Percentiles rank a stretch among this genome's conserved stretches.
Conservation (phyloP, 441 rosid species). For the Flueggea neowawraea region DNA sequence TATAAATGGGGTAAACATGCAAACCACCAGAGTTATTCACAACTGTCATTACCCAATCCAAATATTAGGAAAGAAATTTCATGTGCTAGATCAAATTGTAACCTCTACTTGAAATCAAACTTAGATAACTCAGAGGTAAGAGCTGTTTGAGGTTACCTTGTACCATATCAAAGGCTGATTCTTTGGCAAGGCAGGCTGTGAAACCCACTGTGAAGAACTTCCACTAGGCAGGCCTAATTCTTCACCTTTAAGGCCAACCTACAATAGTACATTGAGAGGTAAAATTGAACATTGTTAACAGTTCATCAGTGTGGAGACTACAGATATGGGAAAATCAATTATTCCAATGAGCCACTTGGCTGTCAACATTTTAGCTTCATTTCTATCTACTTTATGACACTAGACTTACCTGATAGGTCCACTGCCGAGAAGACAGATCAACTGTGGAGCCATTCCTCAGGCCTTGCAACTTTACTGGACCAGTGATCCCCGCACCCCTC, state of each 20-base stretch:
- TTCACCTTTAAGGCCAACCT: slow-evolving; percentile 95
- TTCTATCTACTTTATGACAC: background rate
- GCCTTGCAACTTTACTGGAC: slow-evolving; percentile 77
- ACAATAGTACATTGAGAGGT: slow-evolving; percentile 15
- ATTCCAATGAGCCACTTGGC: too few species aligned
- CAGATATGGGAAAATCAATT: too few species aligned
- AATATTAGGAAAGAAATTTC: too few species aligned
- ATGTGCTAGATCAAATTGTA: too few species aligned
- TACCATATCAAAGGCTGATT: slow-evolving; percentile 89
- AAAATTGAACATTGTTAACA: background rate
- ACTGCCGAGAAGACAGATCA: slow-evolving; percentile 68
- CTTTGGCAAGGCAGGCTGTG: slow-evolving; percentile 61
- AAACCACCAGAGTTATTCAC: too few species aligned
- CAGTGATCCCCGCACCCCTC: slow-evolving; percentile 82
- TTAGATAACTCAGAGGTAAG: too few species aligned
- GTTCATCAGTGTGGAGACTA: too few species aligned
- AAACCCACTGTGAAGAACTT: slow-evolving; percentile 69
- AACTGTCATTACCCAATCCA: too few species aligned
- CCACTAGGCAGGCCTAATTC: slow-evolving; percentile 61
- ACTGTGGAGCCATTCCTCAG: slow-evolving; percentile 44
- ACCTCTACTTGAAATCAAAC: too few species aligned
- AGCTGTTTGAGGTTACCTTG: slow-evolving; percentile 45
- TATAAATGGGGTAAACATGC: too few species aligned
- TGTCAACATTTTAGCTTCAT: too few species aligned
- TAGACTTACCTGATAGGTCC: slow-evolving; percentile 86